phyloP scores from a whole-genome alignment of 1,284 basidiomycete species.

The Apiotrichum gracile region DNA sequence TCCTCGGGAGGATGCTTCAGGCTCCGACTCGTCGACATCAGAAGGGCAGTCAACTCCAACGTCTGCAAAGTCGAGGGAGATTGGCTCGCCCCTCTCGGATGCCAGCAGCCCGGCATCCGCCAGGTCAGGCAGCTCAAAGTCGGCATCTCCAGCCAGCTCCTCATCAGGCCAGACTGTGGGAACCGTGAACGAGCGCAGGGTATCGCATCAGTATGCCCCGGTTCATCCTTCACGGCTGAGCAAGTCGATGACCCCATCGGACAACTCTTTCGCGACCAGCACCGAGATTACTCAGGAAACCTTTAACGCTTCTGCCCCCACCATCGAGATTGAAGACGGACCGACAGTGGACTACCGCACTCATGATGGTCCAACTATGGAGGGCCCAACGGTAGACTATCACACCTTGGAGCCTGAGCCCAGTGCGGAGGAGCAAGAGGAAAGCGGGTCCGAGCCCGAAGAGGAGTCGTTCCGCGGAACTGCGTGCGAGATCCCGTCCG shows the following conservation, averaged over 20 bases:
- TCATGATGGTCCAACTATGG: not conserved
- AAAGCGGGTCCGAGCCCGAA: not conserved
- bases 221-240: conserved; percentile 40
- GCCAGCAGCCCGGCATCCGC: not conserved
- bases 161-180: not conserved
- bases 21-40: not conserved
- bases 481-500: not conserved
- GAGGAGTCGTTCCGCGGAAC: not conserved
- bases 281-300: conserved; percentile 6
- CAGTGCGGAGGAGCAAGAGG: not conserved
- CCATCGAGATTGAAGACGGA: not conserved
- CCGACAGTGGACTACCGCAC: not conserved
- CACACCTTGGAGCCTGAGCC: not conserved
- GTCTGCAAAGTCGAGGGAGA: not conserved
- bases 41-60: not conserved
- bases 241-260: conserved; percentile 43
- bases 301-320: not conserved
- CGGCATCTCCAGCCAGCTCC: not conserved
- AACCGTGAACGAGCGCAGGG: conserved; percentile 11
- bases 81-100: not conserved
- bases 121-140: not conserved
- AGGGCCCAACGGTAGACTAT: not conserved
- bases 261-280: conserved; percentile 21
- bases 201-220: conserved; percentile 43
- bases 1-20: not conserved